Conservation (phyloP, 805 yeast genomes). For the Cyberlindnera subsufficiens region DNA sequence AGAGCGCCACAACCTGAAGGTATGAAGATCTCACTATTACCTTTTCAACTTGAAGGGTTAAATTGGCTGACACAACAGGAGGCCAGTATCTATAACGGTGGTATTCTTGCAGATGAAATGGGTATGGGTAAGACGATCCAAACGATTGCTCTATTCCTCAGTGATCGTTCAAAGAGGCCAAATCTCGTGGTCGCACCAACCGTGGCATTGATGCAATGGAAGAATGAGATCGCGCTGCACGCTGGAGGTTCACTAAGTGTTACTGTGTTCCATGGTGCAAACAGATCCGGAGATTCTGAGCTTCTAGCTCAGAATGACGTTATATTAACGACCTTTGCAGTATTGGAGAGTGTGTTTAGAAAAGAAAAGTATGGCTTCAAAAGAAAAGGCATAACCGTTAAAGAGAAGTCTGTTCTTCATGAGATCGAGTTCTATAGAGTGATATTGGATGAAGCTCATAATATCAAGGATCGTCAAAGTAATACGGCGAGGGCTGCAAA, state of each 20-base stretch:
- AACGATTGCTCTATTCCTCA: slow-evolving; percentile 81
- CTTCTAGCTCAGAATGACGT: slow-evolving; percentile 68
- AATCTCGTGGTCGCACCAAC: slow-evolving; percentile 94
- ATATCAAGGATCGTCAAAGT: slow-evolving; percentile 89
- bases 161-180: slow-evolving; percentile 61
- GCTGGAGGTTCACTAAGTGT: slow-evolving; percentile 66
- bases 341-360: slow-evolving; percentile 79
- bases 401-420: slow-evolving; percentile 75
- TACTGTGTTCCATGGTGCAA: slow-evolving; percentile 81
- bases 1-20: slow-evolving; percentile 72
- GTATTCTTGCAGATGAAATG: slow-evolving; percentile 97
- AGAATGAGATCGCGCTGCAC: slow-evolving; percentile 82
- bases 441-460: slow-evolving; percentile 93
- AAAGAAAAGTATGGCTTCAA: slow-evolving; percentile 81
- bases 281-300: slow-evolving; percentile 46
- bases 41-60: slow-evolving; percentile 91
- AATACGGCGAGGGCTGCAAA: slow-evolving; percentile 94
- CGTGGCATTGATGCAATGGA: slow-evolving; percentile 98
- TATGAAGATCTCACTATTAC: slow-evolving; percentile 67
- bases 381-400: slow-evolving; percentile 61
- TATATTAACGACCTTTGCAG: slow-evolving; percentile 87
- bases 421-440: slow-evolving; percentile 74
- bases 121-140: slow-evolving; percentile 99
- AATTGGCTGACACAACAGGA: slow-evolving; percentile 87
- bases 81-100: slow-evolving; percentile 73